phyloP scores from a whole-genome alignment of 1,284 basidiomycete genomes.

The Cryptococcus floricola region DNA sequence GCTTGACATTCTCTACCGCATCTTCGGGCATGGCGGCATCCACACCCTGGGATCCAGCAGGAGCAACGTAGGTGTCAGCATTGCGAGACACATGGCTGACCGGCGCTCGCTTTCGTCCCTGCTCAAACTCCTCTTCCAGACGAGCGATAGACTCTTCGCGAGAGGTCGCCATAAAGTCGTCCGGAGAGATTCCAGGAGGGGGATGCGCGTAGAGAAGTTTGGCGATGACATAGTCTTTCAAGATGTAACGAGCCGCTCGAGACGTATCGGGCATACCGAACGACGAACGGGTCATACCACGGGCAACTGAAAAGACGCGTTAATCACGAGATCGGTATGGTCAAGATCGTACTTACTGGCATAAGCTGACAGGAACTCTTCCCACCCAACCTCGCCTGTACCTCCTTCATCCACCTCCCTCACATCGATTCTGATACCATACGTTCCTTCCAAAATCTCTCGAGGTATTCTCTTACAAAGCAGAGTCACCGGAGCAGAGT shows the following conservation, averaged over 20 bases:
- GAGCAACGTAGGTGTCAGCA: conserved; percentile 70
- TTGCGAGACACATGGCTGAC: conserved; percentile 74
- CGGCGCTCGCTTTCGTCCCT: conserved; percentile 74
- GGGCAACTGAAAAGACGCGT: conserved; percentile 60
- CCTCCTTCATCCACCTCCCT: conserved; percentile 77
- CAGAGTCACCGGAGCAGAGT: conserved; percentile 80
- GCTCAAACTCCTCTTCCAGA: conserved; percentile 50
- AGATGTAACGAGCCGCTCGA: conserved; percentile 81
- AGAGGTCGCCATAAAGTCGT: conserved; percentile 73
- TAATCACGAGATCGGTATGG: not conserved
- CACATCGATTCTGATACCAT: conserved; percentile 76
- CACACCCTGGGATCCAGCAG: conserved; percentile 15
- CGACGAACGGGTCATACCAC: conserved; percentile 88
- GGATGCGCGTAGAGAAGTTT: conserved; percentile 85
- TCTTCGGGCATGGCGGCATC: conserved; percentile 10
- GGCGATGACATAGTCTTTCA: conserved; percentile 98
- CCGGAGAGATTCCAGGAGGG: conserved; percentile 66
- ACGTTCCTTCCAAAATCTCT: conserved; percentile 81
- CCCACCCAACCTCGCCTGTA: conserved; percentile 68
- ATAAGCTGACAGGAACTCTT: conserved; percentile 82
- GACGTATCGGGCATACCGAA: conserved; percentile 98
- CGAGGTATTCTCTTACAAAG: conserved; percentile 77
- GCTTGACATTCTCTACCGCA: conserved; percentile 1
- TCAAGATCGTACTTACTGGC: conserved; percentile 64
- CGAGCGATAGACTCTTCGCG: conserved; percentile 62